phyloP scores from a whole-genome alignment of 1,284 basidiomycete species.

The Ceratobasidium theobromae region DNA sequence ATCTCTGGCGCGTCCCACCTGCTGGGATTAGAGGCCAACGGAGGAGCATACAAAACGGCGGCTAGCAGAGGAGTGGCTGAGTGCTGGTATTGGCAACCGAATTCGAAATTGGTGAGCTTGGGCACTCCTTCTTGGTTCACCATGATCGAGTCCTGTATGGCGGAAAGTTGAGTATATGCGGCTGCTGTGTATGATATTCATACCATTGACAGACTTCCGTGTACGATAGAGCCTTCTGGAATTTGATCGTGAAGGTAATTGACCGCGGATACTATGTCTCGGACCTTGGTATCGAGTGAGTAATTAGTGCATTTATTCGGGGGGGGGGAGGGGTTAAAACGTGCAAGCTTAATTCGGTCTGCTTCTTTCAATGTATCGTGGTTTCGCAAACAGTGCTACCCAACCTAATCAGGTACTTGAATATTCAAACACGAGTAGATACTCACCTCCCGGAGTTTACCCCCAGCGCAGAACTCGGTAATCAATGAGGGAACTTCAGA shows the following conservation, averaged over 20 bases:
- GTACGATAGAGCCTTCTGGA: not conserved
- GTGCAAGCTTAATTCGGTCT: not conserved
- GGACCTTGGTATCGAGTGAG: not conserved
- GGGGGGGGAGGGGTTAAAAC: not conserved
- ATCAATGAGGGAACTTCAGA: conserved; percentile 2
- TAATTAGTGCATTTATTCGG: not conserved
- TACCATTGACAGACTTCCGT: conserved; percentile 7
- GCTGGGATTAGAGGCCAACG: not conserved
- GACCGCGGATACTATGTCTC: not conserved
- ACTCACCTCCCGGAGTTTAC: conserved; percentile 15
- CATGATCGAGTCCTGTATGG: not conserved
- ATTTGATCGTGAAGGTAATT: not conserved
- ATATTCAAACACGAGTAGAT: too few species aligned
- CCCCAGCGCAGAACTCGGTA: conserved; percentile 9
- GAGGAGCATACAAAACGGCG: not conserved
- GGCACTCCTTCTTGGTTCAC: not conserved
- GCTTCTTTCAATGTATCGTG: not conserved
- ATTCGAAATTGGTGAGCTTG: conserved; percentile 7
- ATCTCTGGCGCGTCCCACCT: conserved; percentile 12
- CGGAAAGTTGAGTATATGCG: not conserved
- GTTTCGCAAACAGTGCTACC: not conserved
- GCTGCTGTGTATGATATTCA: not conserved
- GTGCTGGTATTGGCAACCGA: conserved; percentile 6
- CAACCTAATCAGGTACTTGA: too few species aligned
- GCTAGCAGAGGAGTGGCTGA: not conserved